Conservation (phyloP, 2,329 filamentous ascomycete species). For the Apiospora aurea region DNA sequence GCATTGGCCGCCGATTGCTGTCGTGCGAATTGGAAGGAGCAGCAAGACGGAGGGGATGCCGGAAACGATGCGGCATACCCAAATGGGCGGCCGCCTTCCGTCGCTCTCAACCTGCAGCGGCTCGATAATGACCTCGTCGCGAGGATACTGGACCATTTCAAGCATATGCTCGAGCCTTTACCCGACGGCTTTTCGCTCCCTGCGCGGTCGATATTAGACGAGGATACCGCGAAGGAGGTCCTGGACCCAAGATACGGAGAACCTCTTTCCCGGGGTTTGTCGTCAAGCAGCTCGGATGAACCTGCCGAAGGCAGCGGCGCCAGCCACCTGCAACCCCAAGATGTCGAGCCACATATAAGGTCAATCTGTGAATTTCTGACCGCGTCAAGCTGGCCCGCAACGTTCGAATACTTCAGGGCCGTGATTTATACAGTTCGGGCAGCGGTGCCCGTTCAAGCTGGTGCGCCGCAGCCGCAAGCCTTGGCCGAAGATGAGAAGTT, state of each 20-base stretch:
- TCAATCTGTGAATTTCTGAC: constrained; percentile 69
- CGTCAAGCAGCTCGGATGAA: constrained; percentile 46
- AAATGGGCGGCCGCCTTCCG: constrained; percentile 22
- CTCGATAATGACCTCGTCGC: constrained; percentile 60
- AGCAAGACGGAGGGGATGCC: constrained; percentile 30
- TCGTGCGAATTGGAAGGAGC: constrained; percentile 60
- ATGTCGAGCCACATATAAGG: constrained; percentile 63
- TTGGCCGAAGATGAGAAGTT: constrained; percentile 58
- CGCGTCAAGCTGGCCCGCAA: constrained; percentile 67
- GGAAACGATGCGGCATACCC: constrained; percentile 19
- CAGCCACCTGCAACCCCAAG: constrained; percentile 45
- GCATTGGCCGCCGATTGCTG: constrained; percentile 71
- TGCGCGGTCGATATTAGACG: constrained; percentile 63
- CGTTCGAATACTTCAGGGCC: constrained; percentile 65
- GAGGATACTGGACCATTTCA: constrained; percentile 63
- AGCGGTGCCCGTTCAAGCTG: constrained; percentile 48
- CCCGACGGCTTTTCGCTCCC: constrained; percentile 64
- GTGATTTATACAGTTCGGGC: constrained; percentile 60
- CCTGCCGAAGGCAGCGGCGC: constrained; percentile 43
- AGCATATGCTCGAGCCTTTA: constrained; percentile 63
- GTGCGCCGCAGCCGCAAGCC: constrained; percentile 45
- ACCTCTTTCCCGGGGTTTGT: constrained; percentile 34
- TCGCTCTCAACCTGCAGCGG: constrained; percentile 42
- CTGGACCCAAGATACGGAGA: constrained; percentile 41
- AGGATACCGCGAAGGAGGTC: constrained; percentile 50